These are phyloP conservation scores for Colletotrichum spaethianum DNA, from an alignment of 2,329 filamentous ascomycete species.

Conservation along the genomic window DNA sequence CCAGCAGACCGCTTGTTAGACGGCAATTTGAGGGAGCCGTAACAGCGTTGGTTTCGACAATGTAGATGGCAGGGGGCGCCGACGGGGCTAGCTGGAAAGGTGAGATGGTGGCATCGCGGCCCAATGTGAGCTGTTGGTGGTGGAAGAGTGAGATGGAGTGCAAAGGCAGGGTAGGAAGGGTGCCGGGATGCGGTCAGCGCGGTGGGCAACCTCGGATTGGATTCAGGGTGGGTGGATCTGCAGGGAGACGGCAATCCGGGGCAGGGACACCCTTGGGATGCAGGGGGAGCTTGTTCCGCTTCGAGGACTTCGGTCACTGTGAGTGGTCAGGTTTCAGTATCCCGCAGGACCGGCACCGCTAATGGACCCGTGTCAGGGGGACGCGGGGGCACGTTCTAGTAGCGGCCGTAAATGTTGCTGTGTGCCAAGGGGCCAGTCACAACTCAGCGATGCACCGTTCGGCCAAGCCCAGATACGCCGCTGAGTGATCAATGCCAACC, in stretches of 20 bases:
- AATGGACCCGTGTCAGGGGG: conserved; percentile 24
- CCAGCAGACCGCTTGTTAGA: conserved; percentile 19
- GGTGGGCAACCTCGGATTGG: conserved; percentile 2
- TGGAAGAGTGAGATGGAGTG: conserved; percentile 36
- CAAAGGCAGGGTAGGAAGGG: conserved; percentile 24
- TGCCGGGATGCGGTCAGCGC: conserved; percentile 26
- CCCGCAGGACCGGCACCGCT: conserved; percentile 25
- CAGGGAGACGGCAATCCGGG: conserved; percentile 30
- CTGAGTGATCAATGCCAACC: conserved; percentile 33
- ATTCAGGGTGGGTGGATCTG: conserved; percentile 27
- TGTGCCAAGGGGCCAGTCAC: conserved; percentile 19
- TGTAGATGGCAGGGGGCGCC: conserved; percentile 1
- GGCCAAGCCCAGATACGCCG: conserved; percentile 30
- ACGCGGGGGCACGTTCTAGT: conserved; percentile 5
- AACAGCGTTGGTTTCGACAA: not conserved
- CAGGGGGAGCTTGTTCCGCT: not conserved
- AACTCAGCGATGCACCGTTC: conserved; percentile 28
- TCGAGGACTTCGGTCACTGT: not conserved
- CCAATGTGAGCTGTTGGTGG: conserved; percentile 5
- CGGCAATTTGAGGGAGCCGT: not conserved
- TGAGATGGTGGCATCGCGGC: conserved; percentile 1
- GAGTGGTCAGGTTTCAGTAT: conserved; percentile 35
- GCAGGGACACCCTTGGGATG: conserved; percentile 26
- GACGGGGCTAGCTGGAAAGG: conserved; percentile 14
- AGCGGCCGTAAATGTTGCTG: conserved; percentile 7